Conservation (phyloP, 768 basidiomycete genomes). For the Suillus lakei region DNA sequence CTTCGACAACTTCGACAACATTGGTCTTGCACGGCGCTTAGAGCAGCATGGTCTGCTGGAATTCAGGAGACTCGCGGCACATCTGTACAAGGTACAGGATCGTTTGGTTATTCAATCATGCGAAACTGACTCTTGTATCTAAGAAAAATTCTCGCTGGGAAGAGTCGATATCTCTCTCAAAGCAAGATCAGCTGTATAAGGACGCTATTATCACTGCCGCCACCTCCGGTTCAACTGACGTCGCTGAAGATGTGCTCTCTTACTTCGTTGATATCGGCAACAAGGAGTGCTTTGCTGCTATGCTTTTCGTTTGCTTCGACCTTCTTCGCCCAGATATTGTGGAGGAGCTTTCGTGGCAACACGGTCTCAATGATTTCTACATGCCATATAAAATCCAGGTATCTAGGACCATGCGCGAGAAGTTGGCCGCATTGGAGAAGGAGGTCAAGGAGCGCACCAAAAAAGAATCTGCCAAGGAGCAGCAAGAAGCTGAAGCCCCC, state of each 20-base stretch:
- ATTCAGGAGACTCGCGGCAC: conserved; percentile 93
- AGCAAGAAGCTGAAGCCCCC: conserved; percentile 82
- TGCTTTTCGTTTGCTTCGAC: conserved; percentile 93
- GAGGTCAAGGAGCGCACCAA: conserved; percentile 87
- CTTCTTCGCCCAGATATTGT: conserved; percentile 91
- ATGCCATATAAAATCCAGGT: conserved; percentile 96
- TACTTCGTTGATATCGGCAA: conserved; percentile 99
- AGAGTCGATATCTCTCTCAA: conserved; percentile 92
- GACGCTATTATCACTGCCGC: conserved; percentile 95
- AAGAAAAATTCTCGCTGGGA: conserved; percentile 98
- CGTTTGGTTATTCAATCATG: not conserved
- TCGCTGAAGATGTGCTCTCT: conserved; percentile 91
- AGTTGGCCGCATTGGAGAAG: conserved; percentile 84
- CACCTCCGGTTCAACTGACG: conserved; percentile 79
- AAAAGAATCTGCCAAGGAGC: conserved; percentile 88
- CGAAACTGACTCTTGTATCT: not conserved
- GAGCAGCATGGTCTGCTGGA: conserved; percentile 93
- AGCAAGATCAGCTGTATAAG: conserved; percentile 96
- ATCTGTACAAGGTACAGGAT: conserved; percentile 84
- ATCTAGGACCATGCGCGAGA: conserved; percentile 78
- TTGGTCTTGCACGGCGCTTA: conserved; percentile 80
- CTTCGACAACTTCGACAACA: conserved; percentile 97
- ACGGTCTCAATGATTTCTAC: conserved; percentile 95
- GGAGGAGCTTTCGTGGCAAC: conserved; percentile 95
- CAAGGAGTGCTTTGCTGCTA: conserved; percentile 95